phyloP scores from a whole-genome alignment of 441 rosid species.

The Breynia disticha region DNA sequence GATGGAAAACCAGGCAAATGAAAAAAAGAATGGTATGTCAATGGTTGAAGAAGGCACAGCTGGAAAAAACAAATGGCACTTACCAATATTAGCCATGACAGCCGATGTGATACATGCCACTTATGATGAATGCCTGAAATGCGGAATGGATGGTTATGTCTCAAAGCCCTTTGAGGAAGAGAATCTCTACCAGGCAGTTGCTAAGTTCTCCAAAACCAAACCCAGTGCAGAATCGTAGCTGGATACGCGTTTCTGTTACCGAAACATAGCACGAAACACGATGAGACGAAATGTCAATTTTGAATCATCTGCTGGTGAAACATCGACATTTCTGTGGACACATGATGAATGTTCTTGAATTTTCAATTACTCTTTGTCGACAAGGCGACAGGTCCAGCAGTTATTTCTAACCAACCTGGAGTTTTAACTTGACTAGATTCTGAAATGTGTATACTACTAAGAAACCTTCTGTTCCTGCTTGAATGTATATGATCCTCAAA shows the following conservation, averaged over 20 bases:
- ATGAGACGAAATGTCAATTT: slow-evolving; percentile 20
- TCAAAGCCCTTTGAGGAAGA: slow-evolving; percentile 87
- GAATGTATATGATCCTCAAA: slow-evolving; percentile 27
- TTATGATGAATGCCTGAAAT: slow-evolving; percentile 45
- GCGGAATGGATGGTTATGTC: slow-evolving; percentile 70
- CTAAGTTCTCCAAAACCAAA: slow-evolving; percentile 54
- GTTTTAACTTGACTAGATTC: slow-evolving; percentile 25
- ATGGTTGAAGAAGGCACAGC: slow-evolving; percentile 18
- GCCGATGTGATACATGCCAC: slow-evolving; percentile 73
- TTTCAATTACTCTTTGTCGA: slow-evolving; percentile 10
- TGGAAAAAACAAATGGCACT: slow-evolving; percentile 28
- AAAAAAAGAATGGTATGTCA: slow-evolving; percentile 25
- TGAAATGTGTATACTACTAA: slow-evolving; percentile 21
- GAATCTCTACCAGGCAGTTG: slow-evolving; percentile 58
- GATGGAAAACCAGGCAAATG: slow-evolving; percentile 66
- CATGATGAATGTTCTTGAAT: slow-evolving; percentile 4
- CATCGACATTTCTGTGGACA: background rate
- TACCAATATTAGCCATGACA: slow-evolving; percentile 69
- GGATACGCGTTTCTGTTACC: background rate
- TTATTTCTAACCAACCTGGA: slow-evolving; percentile 24
- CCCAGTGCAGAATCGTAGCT: slow-evolving; percentile 23
- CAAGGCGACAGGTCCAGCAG: slow-evolving; percentile 6
- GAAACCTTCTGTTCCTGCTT: slow-evolving; percentile 17
- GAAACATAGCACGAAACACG: background rate
- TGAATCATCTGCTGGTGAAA: slow-evolving; percentile 26